Conservation (phyloP, 2,329 filamentous ascomycete genomes). For the Pestalotiopsis sp. region DNA sequence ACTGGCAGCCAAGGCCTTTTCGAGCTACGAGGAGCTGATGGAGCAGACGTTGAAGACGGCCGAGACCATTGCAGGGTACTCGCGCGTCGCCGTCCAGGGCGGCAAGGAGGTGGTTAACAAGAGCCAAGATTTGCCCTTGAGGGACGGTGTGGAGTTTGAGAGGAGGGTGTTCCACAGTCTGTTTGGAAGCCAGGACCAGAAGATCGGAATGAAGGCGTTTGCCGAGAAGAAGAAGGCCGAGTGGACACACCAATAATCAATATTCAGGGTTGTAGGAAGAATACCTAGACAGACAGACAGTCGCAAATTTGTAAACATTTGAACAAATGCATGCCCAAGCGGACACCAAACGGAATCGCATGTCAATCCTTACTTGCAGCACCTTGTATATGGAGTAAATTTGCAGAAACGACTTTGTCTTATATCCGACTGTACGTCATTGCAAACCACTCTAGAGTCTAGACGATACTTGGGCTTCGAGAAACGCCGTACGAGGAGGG, state of each 20-base stretch:
- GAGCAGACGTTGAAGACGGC: slow-evolving; percentile 81
- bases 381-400: not conserved
- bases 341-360: not conserved
- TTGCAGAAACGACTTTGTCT: not conserved
- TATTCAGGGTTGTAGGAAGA: not conserved
- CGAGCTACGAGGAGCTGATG: slow-evolving; percentile 79
- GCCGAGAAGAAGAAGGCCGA: slow-evolving; percentile 91
- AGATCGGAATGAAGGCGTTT: slow-evolving; percentile 96
- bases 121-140: slow-evolving; percentile 86
- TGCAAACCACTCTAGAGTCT: not conserved
- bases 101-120: slow-evolving; percentile 99
- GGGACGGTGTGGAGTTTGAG: slow-evolving; percentile 95
- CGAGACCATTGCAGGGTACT: slow-evolving; percentile 86
- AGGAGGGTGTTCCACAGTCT: slow-evolving; percentile 88
- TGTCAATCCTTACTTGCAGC: not conserved
- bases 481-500: not conserved
- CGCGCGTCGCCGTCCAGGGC: slow-evolving; percentile 83
- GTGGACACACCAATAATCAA: slow-evolving; percentile 76
- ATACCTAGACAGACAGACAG: too few relatives aligned
- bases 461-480: not conserved
- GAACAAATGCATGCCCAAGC: not conserved
- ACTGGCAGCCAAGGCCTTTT: slow-evolving; percentile 80
- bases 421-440: not conserved
- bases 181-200: slow-evolving; percentile 96
- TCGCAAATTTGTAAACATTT: too few relatives aligned